Base-by-base conservation (phyloP, 2,329 filamentous ascomycete species). In the Cercospora zeae-maydis region DNA sequence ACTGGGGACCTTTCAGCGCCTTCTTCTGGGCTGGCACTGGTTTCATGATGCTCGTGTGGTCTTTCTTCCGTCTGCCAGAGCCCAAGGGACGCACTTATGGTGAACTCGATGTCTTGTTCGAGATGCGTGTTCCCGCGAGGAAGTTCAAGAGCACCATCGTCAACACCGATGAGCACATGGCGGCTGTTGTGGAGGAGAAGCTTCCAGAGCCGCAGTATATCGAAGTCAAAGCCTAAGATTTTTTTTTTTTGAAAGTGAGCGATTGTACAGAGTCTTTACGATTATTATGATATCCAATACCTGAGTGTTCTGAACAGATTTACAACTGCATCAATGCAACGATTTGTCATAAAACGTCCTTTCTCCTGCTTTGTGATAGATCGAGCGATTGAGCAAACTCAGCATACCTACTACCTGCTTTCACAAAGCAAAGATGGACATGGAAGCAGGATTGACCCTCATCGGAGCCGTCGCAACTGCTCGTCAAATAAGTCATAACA, bases 51-150 rank as follows among this genome's bases (percentile, higher is more conserved):
- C 59, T 76, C 10, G 49, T 76, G 7, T 81, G 78, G 78, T 74
- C 74, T 1, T 80, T 70, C 61, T 79, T 79, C 64, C 72, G 78
- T n/a, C 66, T 79, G 2, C 78, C 78, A 0, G 78, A 79, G 65
- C 72, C 77, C 1, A 79, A 78, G 69, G 75, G 72, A 21, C 73
- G 77, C 21, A 78, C 77, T 1, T 79, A 76, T 63, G 76, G 70
- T 8, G 78, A 80, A 67, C 68, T 80, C 31, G 78, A 80, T 67
- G 71, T 79, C 52, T 71, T 81, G 39, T 81, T 81, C 63, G 76
- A 78, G 65, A 71, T 71, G 33, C 64, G 69, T 5, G 70, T 80
- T 8, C 66, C 72, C 9, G 78, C 78, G 9, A 72, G 78, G 21
- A 75, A 78, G 58, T 81, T 72, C 74, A 58, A 56, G 47, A 55